A percentile compares a stretch with the other conserved stretches of the same genome.
phyloP scores from a whole-genome alignment of 2,329 filamentous ascomycete genomes.

The Botrytis byssoidea region DNA sequence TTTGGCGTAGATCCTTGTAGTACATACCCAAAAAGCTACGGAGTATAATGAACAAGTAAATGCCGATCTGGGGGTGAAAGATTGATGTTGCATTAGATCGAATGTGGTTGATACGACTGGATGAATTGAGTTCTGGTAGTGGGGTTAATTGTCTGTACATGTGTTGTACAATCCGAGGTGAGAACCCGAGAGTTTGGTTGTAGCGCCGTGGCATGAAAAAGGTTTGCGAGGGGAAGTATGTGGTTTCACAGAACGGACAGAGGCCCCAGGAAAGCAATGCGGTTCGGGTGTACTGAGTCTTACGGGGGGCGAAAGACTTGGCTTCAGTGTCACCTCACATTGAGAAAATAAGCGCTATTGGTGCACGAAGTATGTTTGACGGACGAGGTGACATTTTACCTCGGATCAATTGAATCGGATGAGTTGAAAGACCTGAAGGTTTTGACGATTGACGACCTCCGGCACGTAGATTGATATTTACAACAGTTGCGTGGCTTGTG shows the following conservation, averaged over 20 bases:
- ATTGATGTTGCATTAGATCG: not conserved
- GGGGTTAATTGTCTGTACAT: not conserved
- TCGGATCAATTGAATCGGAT: not conserved
- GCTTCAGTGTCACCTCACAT: not conserved
- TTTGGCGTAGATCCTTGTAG: not conserved
- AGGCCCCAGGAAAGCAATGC: too few species aligned
- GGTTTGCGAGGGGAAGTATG: not conserved
- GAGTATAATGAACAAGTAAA: not conserved
- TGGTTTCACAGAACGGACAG: not conserved
- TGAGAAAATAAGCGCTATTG: slow-evolving; percentile 1
- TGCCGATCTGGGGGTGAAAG: not conserved
- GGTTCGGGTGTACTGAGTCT: not conserved
- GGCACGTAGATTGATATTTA: not conserved
- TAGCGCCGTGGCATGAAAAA: slow-evolving; percentile 8
- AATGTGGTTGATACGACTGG: not conserved
- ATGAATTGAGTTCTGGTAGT: not conserved
- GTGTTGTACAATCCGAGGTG: not conserved
- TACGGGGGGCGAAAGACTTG: not conserved
- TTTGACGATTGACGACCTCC: not conserved
- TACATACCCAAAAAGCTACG: not conserved
- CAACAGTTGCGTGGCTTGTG: not conserved
- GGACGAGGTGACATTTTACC: not conserved
- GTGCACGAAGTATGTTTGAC: not conserved
- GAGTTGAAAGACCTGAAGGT: not conserved
- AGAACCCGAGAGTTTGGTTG: slow-evolving; percentile 10